phyloP scores from a whole-genome alignment of 495 filamentous ascomycete genomes.

The Saxophila tyrrhenica region DNA sequence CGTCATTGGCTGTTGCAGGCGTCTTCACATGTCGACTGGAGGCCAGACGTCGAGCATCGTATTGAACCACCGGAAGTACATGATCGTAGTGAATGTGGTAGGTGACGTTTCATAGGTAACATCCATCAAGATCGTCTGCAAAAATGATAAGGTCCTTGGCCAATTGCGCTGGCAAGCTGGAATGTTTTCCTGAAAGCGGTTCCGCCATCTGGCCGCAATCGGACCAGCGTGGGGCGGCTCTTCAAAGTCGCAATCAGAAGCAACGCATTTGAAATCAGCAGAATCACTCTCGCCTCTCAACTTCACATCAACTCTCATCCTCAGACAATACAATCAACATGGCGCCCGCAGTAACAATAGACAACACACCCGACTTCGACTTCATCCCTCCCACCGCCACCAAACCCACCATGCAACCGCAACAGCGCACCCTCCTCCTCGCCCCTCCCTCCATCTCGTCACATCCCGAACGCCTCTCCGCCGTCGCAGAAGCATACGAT shows the following conservation, averaged over 20 bases:
- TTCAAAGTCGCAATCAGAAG: too few relatives aligned
- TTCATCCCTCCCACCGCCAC: conserved; percentile 24
- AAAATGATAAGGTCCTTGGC: too few relatives aligned
- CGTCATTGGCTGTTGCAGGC: background rate
- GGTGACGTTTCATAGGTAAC: too few relatives aligned
- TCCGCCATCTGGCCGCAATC: too few relatives aligned
- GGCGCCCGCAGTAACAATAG: conserved; percentile 32
- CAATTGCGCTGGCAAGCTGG: too few relatives aligned
- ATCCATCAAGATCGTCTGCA: background rate
- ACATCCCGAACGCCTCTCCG: conserved; percentile 49
- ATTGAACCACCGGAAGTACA: too few relatives aligned
- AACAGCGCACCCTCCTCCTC: conserved; percentile 51
- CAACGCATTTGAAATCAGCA: background rate
- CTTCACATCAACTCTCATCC: background rate
- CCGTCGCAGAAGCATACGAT: conserved; percentile 51
- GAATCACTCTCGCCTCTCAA: background rate
- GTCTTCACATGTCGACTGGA: too few relatives aligned
- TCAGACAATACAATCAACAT: conserved; percentile 14
- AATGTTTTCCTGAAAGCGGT: background rate
- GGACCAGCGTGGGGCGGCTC: too few relatives aligned
- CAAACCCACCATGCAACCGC: conserved; percentile 11
- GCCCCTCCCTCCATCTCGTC: conserved; percentile 64
- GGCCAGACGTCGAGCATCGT: too few relatives aligned
- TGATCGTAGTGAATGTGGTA: too few relatives aligned
- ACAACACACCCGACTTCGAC: conserved; percentile 35